Conservation (phyloP, 176 grass and related monocot species). For the Musa beccarii region DNA sequence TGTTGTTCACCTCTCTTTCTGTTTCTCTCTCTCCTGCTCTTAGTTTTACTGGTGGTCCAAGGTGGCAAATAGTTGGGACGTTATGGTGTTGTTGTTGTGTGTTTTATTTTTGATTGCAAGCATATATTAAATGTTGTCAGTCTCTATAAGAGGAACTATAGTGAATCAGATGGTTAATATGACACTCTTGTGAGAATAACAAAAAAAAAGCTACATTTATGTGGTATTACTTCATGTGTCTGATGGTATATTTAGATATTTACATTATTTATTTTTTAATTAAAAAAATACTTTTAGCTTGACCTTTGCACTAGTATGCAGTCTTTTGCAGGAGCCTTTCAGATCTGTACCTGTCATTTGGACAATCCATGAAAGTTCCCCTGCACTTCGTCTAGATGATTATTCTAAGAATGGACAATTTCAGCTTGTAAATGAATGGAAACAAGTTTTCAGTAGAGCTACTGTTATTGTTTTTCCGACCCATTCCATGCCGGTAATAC, state of each 20-base stretch:
- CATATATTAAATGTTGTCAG: neutral
- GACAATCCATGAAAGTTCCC: constrained; percentile 75
- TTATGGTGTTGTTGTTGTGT: neutral
- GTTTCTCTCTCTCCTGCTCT: no score
- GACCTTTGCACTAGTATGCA: constrained; percentile 30
- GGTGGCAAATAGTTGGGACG: no score
- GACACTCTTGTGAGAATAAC: no score
- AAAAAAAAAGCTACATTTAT: neutral
- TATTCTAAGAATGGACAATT: constrained; percentile 56
- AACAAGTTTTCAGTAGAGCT: constrained; percentile 66
- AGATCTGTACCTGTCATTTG: constrained; percentile 95
- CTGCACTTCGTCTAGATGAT: constrained; percentile 41
- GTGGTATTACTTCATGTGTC: neutral
- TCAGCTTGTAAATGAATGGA: constrained; percentile 76
- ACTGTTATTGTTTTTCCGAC: constrained; percentile 82
- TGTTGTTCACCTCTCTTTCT: no score
- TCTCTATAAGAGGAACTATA: neutral
- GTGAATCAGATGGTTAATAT: no score
- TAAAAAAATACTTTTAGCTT: neutral
- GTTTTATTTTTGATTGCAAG: neutral
- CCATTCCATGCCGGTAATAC: constrained; percentile 78
- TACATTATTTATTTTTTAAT: neutral
- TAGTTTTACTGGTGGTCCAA: no score
- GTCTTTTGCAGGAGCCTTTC: constrained; percentile 96
- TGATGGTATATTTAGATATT: neutral